Conservation (phyloP, 208 protist species). For the Herpetomonas muscarum region DNA sequence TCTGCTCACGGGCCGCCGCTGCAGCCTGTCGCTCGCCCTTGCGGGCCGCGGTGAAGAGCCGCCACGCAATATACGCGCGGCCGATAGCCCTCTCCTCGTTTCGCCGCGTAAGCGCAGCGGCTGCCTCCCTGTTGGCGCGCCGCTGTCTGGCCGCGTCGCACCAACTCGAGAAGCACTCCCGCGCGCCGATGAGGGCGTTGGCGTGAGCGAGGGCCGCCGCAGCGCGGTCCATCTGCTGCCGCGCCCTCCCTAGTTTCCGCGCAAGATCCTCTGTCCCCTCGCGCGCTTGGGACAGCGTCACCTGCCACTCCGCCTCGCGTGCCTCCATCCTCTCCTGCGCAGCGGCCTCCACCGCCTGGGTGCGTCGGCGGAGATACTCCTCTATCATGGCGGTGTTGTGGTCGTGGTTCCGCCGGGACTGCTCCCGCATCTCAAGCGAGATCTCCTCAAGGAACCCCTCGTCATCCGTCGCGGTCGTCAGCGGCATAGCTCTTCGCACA, state of each 20-base stretch:
- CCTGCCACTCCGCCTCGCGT: constrained; percentile 4
- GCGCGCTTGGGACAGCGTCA: background rate
- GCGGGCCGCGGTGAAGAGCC: constrained; percentile 40
- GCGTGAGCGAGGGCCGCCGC: constrained; percentile 4
- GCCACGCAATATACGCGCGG: constrained; percentile 52
- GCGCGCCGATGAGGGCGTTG: background rate
- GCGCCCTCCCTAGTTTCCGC: constrained; percentile 1
- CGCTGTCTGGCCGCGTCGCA: constrained; percentile 15
- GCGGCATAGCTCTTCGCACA: constrained; percentile 18
- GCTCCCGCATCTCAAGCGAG: constrained; percentile 14
- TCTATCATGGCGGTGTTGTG: constrained; percentile 55
- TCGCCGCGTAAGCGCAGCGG: constrained; percentile 5
- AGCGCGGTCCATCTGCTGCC: background rate
- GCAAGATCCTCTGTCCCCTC: background rate
- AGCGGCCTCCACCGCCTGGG: constrained; percentile 14
- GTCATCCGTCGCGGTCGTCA: constrained; percentile 40
- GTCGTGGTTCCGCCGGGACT: constrained; percentile 12
- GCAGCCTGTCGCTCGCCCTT: constrained; percentile 22
- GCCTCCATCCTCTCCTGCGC: constrained; percentile 1
- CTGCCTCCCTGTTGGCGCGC: constrained; percentile 12
- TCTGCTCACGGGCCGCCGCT: constrained; percentile 15
- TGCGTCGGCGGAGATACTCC: constrained; percentile 46
- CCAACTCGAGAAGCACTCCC: constrained; percentile 32
- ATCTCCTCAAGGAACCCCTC: constrained; percentile 48
- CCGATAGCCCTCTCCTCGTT: constrained; percentile 9